These are phyloP conservation scores for Alternaria burnsii DNA, from an alignment of 2,329 filamentous ascomycete genomes.

Conservation along the genomic window DNA sequence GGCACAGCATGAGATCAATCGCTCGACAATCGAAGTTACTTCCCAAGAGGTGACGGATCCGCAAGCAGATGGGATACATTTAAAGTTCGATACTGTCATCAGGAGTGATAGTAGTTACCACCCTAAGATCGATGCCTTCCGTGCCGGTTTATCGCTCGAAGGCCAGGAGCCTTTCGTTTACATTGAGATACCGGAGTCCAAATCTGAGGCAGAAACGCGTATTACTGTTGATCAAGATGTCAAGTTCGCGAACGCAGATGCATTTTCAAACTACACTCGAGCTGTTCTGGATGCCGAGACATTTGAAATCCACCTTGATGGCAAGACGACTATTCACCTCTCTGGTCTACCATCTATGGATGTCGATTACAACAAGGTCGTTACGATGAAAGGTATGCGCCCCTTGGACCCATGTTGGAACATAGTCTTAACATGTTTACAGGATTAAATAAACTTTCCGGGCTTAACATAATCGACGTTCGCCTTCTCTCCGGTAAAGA, in stretches of 20 bases:
- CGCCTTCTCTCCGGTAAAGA: slow-evolving; percentile 55
- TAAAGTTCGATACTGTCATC: slow-evolving; percentile 60
- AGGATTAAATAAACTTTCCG: slow-evolving; percentile 67
- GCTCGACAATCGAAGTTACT: slow-evolving; percentile 60
- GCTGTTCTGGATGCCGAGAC: slow-evolving; percentile 59
- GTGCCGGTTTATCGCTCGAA: slow-evolving; percentile 60
- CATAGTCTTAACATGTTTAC: slow-evolving; percentile 1
- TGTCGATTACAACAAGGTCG: slow-evolving; percentile 65
- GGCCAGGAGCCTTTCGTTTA: slow-evolving; percentile 54
- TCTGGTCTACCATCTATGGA: slow-evolving; percentile 59
- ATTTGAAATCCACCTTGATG: slow-evolving; percentile 60
- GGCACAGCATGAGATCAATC: slow-evolving; percentile 63
- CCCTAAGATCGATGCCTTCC: slow-evolving; percentile 64
- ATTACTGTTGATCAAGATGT: slow-evolving; percentile 57
- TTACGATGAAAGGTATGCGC: slow-evolving; percentile 64
- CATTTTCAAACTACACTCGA: slow-evolving; percentile 61
- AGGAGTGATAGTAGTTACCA: slow-evolving; percentile 61
- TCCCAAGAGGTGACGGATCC: slow-evolving; percentile 62
- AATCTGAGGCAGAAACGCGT: slow-evolving; percentile 53
- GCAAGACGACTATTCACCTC: slow-evolving; percentile 61
- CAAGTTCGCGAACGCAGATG: slow-evolving; percentile 53
- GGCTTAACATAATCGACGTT: slow-evolving; percentile 62
- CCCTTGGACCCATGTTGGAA: neutral
- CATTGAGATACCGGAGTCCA: slow-evolving; percentile 56
- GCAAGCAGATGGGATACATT: slow-evolving; percentile 56